Evolutionary conservation across 1,284 basidiomycete species (phyloP).

Genomic region (Caloboletus inedulis): DNA sequence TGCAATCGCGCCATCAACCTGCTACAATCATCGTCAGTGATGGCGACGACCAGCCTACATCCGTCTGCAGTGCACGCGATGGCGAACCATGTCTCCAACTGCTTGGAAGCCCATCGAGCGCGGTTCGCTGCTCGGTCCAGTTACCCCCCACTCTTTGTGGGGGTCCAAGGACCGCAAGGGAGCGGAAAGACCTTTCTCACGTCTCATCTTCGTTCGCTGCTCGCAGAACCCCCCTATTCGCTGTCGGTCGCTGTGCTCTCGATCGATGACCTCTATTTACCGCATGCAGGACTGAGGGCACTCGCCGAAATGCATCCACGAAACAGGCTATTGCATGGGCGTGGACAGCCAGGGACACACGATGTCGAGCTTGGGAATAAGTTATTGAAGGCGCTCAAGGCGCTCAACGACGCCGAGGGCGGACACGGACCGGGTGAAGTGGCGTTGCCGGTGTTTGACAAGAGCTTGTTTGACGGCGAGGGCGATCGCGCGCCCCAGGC

Average conservation of each 20-base stretch:
- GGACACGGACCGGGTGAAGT: constrained; percentile 31
- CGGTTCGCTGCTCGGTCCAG: constrained; percentile 14
- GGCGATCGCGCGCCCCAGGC: constrained; percentile 70
- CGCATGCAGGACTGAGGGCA: constrained; percentile 53
- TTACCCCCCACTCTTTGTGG: constrained; percentile 62
- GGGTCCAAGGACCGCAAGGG: constrained; percentile 85
- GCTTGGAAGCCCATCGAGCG: constrained; percentile 32
- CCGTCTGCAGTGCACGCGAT: constrained; percentile 40
- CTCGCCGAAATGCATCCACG: constrained; percentile 53
- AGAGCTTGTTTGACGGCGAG: constrained; percentile 73
- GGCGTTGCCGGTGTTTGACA: constrained; percentile 81
- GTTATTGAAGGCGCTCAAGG: constrained; percentile 50
- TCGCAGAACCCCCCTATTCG: constrained; percentile 48
- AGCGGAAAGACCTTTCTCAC: constrained; percentile 79
- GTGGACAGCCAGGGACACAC: constrained; percentile 87
- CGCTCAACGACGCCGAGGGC: constrained; percentile 37
- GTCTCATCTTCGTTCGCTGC: constrained; percentile 47
- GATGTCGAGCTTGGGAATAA: constrained; percentile 64
- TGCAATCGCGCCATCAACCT: background rate
- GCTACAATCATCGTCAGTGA: background rate
- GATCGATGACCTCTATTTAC: constrained; percentile 85
- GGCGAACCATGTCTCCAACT: constrained; percentile 42
- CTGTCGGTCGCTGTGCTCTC: constrained; percentile 69
- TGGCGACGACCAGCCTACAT: constrained; percentile 10
- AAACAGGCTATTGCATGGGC: constrained; percentile 70